Evolutionary conservation across 129 eudicot genomes (phyloP), one percentile per base, ranked within the genome.

Genomic region (Flaveria linearis): DNA sequence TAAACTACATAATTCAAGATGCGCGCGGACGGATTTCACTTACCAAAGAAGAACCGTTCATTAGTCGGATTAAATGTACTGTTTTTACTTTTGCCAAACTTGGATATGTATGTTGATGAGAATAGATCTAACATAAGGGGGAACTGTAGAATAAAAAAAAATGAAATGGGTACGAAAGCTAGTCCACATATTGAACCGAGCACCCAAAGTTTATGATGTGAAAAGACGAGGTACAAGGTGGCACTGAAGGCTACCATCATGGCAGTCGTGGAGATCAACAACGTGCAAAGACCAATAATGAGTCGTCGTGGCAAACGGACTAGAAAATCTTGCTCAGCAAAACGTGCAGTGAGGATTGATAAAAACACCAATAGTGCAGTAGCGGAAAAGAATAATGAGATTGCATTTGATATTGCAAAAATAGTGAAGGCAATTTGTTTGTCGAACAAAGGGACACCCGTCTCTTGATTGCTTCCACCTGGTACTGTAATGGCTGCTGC

Each of bases 51-150:
- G 18, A 36, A 55, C 20, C 55, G 9, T 39, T 39, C 13, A 25
- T 74, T 28, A 28, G 33, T 68, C 13, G 46, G 47, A 45, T 43
- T 25, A 2, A 61, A 60, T 74, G 22, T 74, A 41, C 25, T 41
- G 0, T 1, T 7, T 25, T 41, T 66, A 22, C 25, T 18, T 11
- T 28, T 58, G 11, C 82, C 76, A 70, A 70, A 78, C 41, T 26
- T 36, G 25, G 3, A 25, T 18, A 78, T 2, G 42, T 70, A 7
- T 49, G 82, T 69, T 0, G 82, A 70, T 39, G 12, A n/a, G 10
- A 47, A 39, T 28, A 72, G 68, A 73, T 82, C 86, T 72, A 10
- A 4, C 30, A 82, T 30, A 7, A 82, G 83, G 12, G 76, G 68
- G 62, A 72, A 73, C 61, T 73, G 86, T 39, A 67, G 58, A 12